Evolutionary conservation across 805 yeast species (phyloP), one percentile per base, ranked within the genome.

Genomic region (Candida orba): DNA sequence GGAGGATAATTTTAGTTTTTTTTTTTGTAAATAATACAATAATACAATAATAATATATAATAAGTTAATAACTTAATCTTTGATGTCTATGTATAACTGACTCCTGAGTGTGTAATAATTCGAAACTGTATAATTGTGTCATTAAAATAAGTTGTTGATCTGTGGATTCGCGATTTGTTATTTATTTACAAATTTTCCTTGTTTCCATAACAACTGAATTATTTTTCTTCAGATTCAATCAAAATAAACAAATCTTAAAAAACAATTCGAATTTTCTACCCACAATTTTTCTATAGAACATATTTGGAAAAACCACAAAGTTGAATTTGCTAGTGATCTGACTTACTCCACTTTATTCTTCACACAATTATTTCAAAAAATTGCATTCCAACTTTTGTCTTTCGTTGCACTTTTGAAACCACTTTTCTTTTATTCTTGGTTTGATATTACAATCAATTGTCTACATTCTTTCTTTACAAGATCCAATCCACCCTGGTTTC

Each of bases 181-280:
- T 20, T 20, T 27, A 13, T 27, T 27, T 27, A 27, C 29, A 27
- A 20, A 20, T 20, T 20, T 27, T 27, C 13, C 7, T 4, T 31
- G 25, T 31, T 29, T 14, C 20, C 41, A 23, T 23, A 20, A 24
- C 41, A 39, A 39, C 41, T 6, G 14, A 30, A 13, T 14, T 6
- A 30, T 14, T 30, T 36, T 36, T 14, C 22, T 20, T 20, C 22
- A 20, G 22, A 20, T 20, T 20, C 22, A 20, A 20, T 20, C 29
- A 39, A 41, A 36, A 41, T 15, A 41, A 41, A 41, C 40, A 41
- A 32, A 20, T 20, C 22, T 20, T 20, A 20, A 39, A 37, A 13
- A 39, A 37, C 34, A 34, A 38, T 34, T 30, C 14, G 31, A 38
- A 20, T 34, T n/a, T 20, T 15, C 24, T 23, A 23, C n/a, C 14